Percentiles rank a stretch among this genome's conserved stretches.
phyloP scores from a whole-genome alignment of 192 early-diverging fungal genomes.

The Phlyctochytrium bullatum region DNA sequence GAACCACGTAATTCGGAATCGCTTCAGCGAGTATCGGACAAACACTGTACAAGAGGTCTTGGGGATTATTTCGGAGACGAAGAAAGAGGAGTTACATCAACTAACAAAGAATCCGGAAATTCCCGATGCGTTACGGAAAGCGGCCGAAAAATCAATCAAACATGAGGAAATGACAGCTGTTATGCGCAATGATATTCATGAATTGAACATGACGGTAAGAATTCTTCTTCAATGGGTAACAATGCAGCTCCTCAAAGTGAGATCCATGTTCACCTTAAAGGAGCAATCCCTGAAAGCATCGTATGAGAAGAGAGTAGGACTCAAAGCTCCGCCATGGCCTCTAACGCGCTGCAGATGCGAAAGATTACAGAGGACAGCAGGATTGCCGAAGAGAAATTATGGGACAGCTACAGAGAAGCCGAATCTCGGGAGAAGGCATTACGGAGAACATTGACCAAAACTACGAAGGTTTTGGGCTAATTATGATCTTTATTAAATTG shows the following conservation, averaged over 20 bases:
- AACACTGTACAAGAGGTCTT: slow-evolving; percentile 52
- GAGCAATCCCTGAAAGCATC: slow-evolving; percentile 46
- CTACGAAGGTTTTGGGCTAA: slow-evolving; percentile 31
- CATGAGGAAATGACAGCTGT: slow-evolving; percentile 39
- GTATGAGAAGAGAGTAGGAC: slow-evolving; percentile 43
- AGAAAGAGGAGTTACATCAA: slow-evolving; percentile 49
- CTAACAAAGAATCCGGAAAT: slow-evolving; percentile 42
- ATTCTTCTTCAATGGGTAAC: slow-evolving; percentile 6
- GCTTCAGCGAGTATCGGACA: slow-evolving; percentile 52
- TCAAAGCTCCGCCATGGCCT: neutral
- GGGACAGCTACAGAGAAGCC: slow-evolving; percentile 57
- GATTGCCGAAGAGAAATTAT: slow-evolving; percentile 54
- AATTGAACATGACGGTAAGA: slow-evolving; percentile 47
- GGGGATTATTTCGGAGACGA: slow-evolving; percentile 50
- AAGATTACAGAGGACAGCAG: slow-evolving; percentile 48
- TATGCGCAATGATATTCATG: slow-evolving; percentile 41
- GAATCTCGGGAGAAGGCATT: slow-evolving; percentile 49
- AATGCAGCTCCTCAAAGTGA: slow-evolving; percentile 43
- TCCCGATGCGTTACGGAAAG: slow-evolving; percentile 31
- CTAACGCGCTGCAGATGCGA: slow-evolving; percentile 31
- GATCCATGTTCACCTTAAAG: slow-evolving; percentile 53
- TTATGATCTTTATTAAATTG: neutral
- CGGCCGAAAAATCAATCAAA: slow-evolving; percentile 36
- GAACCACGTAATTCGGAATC: slow-evolving; percentile 45
- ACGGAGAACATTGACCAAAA: slow-evolving; percentile 44